phyloP scores from a whole-genome alignment of 2,329 filamentous ascomycete species.

The Hypoxylon sp. region DNA sequence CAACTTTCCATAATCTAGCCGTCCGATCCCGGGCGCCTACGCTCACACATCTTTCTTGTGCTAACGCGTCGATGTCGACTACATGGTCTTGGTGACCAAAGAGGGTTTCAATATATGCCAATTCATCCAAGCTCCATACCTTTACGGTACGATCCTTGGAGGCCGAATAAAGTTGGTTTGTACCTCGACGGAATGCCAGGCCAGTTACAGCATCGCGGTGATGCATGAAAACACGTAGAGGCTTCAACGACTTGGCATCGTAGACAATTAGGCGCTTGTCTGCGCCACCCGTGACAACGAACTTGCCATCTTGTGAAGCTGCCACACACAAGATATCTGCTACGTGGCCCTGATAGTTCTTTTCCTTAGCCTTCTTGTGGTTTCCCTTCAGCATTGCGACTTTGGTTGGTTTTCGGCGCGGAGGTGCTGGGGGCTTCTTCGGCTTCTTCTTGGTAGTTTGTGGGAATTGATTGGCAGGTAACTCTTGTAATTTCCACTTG shows the following conservation, averaged over 20 bases:
- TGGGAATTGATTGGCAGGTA: constrained; percentile 72
- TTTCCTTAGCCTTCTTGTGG: constrained; percentile 71
- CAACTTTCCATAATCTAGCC: constrained; percentile 94
- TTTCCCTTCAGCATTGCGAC: constrained; percentile 75
- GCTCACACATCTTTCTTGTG: constrained; percentile 89
- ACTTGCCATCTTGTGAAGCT: constrained; percentile 90
- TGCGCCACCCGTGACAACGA: constrained; percentile 88
- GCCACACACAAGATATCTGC: constrained; percentile 86
- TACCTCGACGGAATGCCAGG: constrained; percentile 86
- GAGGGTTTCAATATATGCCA: constrained; percentile 90
- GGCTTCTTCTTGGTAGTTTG: constrained; percentile 72
- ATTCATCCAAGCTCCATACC: constrained; percentile 91
- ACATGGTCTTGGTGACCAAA: constrained; percentile 97
- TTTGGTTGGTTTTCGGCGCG: constrained; percentile 73
- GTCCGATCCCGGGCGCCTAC: constrained; percentile 93
- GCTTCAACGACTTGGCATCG: constrained; percentile 83
- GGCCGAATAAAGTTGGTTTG: constrained; percentile 92
- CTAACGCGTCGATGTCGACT: constrained; percentile 84
- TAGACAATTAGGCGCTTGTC: constrained; percentile 90
- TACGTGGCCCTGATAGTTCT: constrained; percentile 81
- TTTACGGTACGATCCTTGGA: constrained; percentile 95
- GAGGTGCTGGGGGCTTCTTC: constrained; percentile 70
- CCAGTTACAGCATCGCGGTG: constrained; percentile 91
- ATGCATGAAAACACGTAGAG: constrained; percentile 87
- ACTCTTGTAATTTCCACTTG: constrained; percentile 88